A percentile compares a stretch with the other conserved stretches of the same genome.
These are phyloP conservation scores for Kodamaea kaohsiungensis DNA, from an alignment of 805 yeast species.

Conservation along the genomic window DNA sequence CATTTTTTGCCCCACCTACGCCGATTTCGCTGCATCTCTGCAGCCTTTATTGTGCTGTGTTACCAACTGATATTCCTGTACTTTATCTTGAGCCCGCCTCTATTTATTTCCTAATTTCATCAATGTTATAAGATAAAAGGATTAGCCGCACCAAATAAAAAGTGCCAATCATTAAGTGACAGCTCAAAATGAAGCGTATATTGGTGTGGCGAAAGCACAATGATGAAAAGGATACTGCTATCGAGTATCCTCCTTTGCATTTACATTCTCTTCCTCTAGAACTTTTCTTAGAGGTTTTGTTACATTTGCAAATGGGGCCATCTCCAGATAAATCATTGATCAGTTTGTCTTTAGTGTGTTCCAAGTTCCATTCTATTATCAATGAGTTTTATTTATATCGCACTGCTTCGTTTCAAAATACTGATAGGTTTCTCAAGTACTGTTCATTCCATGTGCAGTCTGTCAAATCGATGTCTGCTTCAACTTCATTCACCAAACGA, in stretches of 20 bases:
- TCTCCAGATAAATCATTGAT: constrained; percentile 19
- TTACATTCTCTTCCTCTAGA: constrained; percentile 47
- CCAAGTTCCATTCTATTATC: constrained; percentile 35
- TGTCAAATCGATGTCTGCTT: not conserved
- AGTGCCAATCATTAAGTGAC: not conserved
- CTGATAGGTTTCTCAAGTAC: constrained; percentile 34
- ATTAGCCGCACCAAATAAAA: not conserved
- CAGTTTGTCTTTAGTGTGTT: constrained; percentile 32
- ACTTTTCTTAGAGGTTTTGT: constrained; percentile 36
- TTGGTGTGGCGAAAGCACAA: constrained; percentile 1
- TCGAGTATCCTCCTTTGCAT: constrained; percentile 31
- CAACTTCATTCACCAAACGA: constrained; percentile 15
- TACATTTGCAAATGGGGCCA: constrained; percentile 18
- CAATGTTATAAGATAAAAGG: not conserved
- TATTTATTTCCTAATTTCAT: not conserved
- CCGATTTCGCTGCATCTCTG: not conserved
- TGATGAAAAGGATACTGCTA: constrained; percentile 9
- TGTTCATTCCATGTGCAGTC: constrained; percentile 29
- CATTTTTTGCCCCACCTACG: not conserved
- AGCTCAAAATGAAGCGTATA: constrained; percentile 31
- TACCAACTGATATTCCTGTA: not conserved
- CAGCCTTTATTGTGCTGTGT: not conserved
- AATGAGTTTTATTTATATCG: constrained; percentile 40
- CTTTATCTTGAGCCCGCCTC: not conserved
- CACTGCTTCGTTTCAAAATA: constrained; percentile 24